phyloP scores from a whole-genome alignment of 2,329 filamentous ascomycete genomes.

The Tolypocladium guangdongense region DNA sequence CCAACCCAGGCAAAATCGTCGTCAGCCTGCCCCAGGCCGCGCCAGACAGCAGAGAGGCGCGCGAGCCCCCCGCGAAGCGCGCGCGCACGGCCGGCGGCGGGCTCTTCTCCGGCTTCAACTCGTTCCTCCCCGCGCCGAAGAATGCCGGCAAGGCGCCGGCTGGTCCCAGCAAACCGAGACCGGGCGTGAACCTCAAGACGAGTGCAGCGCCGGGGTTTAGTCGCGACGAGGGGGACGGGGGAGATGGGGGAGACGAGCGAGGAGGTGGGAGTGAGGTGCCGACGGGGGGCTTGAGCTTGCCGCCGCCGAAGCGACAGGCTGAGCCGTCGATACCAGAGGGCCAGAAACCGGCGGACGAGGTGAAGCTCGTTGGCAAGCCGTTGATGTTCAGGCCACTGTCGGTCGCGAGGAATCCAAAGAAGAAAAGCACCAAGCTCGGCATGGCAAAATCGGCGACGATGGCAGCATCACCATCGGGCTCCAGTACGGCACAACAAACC shows the following conservation, averaged over 20 bases:
- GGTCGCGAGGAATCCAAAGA: constrained; percentile 63
- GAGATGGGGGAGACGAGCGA: constrained; percentile 10
- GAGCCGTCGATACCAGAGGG: constrained; percentile 42
- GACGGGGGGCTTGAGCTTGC: constrained; percentile 20
- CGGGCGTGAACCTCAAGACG: constrained; percentile 61
- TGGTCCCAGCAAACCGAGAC: constrained; percentile 17
- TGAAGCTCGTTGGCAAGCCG: constrained; percentile 65
- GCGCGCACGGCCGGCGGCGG: constrained; percentile 45
- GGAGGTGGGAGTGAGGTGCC: constrained; percentile 9
- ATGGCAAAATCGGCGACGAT: constrained; percentile 6
- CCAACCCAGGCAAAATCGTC: constrained; percentile 73
- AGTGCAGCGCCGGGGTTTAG: constrained; percentile 74
- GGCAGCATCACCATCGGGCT: constrained; percentile 2
- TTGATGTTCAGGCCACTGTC: constrained; percentile 86
- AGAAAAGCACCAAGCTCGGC: constrained; percentile 39
- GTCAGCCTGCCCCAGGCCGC: constrained; percentile 56
- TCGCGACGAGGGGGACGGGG: constrained; percentile 33
- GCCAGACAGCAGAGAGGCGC: constrained; percentile 28
- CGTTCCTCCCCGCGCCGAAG: constrained; percentile 79
- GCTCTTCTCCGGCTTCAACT: constrained; percentile 72
- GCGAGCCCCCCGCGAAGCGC: constrained; percentile 56
- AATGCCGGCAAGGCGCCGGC: constrained; percentile 26
- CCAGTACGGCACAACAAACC: neutral
- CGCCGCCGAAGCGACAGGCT: constrained; percentile 27
- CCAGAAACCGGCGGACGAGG: constrained; percentile 49